These are phyloP conservation scores for Candida namnaoensis DNA, from an alignment of 805 yeast genomes.

Conservation along the genomic window DNA sequence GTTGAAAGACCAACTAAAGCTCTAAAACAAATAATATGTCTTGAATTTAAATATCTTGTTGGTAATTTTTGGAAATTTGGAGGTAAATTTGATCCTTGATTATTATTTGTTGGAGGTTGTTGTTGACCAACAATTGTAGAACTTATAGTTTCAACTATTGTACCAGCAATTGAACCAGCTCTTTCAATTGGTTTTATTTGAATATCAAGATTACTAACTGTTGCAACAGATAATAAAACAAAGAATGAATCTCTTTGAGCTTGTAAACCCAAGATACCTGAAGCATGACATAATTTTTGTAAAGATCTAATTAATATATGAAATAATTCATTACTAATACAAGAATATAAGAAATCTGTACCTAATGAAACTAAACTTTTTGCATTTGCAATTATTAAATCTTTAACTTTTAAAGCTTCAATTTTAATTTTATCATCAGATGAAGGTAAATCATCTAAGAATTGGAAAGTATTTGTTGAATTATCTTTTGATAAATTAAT, in stretches of 20 bases:
- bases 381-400: conserved; percentile 27
- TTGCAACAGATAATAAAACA: conserved; percentile 33
- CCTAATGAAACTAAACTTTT: conserved; percentile 33
- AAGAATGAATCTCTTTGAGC: conserved; percentile 51
- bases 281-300: conserved; percentile 75
- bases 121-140: conserved; percentile 3
- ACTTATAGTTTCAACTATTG: conserved; percentile 36
- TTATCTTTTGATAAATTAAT: conserved; percentile 26
- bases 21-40: conserved; percentile 69
- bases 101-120: conserved; percentile 3
- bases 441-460: conserved; percentile 5
- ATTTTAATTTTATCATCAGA: conserved; percentile 6
- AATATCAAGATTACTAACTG: conserved; percentile 29
- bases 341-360: conserved; percentile 48
- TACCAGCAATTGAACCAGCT: conserved; percentile 37
- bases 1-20: conserved; percentile 72
- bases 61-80: conserved; percentile 14
- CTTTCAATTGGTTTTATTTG: conserved; percentile 20
- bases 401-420: conserved; percentile 7
- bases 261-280: conserved; percentile 61
- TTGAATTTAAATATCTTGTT: conserved; percentile 43
- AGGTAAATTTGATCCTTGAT: conserved; percentile 7
- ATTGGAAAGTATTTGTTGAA: conserved; percentile 6
- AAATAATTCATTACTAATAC: conserved; percentile 64
- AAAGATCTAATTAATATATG: conserved; percentile 60